phyloP scores from a whole-genome alignment of 192 early-diverging fungal species.

The Entomortierella beljakovae region DNA sequence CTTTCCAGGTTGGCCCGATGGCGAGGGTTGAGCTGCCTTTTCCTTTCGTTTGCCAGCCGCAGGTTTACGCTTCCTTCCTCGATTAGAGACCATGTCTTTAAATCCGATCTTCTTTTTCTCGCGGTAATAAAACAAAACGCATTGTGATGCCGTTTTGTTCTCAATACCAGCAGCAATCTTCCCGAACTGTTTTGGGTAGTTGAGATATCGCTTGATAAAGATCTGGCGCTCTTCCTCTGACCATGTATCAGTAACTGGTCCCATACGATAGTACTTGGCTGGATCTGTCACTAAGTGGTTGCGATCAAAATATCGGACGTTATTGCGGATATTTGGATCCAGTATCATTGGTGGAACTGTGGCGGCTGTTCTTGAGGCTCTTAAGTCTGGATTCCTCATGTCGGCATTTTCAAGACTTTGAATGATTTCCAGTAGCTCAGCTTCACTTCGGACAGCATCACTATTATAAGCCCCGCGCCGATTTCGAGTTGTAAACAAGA shows the following conservation, averaged over 20 bases:
- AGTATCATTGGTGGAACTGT: constrained; percentile 80
- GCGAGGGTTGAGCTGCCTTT: constrained; percentile 57
- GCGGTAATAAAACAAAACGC: constrained; percentile 83
- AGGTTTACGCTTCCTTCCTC: constrained; percentile 55
- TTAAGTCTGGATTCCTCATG: constrained; percentile 76
- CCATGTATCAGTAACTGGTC: constrained; percentile 70
- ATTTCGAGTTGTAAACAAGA: constrained; percentile 34
- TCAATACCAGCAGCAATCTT: constrained; percentile 73
- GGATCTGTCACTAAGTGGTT: constrained; percentile 72
- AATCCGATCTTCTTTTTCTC: constrained; percentile 80
- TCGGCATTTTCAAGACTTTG: constrained; percentile 76
- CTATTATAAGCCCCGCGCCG: constrained; percentile 64
- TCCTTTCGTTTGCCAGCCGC: constrained; percentile 57
- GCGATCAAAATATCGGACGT: constrained; percentile 68
- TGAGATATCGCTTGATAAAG: constrained; percentile 75
- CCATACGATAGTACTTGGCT: constrained; percentile 68
- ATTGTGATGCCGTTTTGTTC: constrained; percentile 74
- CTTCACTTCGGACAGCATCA: constrained; percentile 82
- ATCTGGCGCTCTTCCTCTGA: constrained; percentile 70
- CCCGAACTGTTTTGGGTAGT: constrained; percentile 81
- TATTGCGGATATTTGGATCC: constrained; percentile 64
- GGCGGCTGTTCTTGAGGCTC: constrained; percentile 77
- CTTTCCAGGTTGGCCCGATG: constrained; percentile 43
- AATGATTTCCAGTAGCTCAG: constrained; percentile 81
- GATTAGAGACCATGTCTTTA: constrained; percentile 71